A percentile compares a stretch with the other conserved stretches of the same genome.
Conservation (phyloP, 148 eudicot genomes). For the Arctostaphylos glauca region DNA sequence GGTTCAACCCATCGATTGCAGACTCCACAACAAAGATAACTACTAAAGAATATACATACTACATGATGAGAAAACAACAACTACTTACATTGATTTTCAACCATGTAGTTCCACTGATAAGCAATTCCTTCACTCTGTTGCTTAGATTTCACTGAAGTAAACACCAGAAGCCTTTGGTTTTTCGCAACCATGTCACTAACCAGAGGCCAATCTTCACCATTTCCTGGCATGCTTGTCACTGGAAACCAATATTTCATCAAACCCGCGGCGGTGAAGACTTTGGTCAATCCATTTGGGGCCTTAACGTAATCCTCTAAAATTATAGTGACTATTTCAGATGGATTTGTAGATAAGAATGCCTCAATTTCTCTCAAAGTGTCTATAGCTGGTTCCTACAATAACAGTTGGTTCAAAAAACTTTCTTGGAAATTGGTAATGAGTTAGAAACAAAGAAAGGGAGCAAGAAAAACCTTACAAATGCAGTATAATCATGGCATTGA, state of each 20-base stretch:
- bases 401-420: neutral
- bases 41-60: neutral
- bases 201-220: constrained; percentile 77
- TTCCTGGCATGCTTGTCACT: constrained; percentile 57
- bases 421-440: neutral
- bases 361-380: constrained; percentile 63
- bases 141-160: constrained; percentile 60
- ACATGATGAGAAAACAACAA: neutral
- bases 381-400: constrained; percentile 51
- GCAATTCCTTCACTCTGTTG: constrained; percentile 26
- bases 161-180: constrained; percentile 69
- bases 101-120: constrained; percentile 14
- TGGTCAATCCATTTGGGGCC: constrained; percentile 67
- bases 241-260: constrained; percentile 81
- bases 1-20: neutral
- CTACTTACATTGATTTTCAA: constrained; percentile 7
- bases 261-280: constrained; percentile 64
- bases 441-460: neutral
- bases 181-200: constrained; percentile 69
- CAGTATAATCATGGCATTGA: constrained; percentile 59
- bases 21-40: neutral
- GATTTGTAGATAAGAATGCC: constrained; percentile 59
- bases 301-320: constrained; percentile 76
- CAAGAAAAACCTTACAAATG: constrained; percentile 54
- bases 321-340: constrained; percentile 70